Evolutionary conservation across 257 asterid species (phyloP).

Genomic region (Handroanthus guayacan): DNA sequence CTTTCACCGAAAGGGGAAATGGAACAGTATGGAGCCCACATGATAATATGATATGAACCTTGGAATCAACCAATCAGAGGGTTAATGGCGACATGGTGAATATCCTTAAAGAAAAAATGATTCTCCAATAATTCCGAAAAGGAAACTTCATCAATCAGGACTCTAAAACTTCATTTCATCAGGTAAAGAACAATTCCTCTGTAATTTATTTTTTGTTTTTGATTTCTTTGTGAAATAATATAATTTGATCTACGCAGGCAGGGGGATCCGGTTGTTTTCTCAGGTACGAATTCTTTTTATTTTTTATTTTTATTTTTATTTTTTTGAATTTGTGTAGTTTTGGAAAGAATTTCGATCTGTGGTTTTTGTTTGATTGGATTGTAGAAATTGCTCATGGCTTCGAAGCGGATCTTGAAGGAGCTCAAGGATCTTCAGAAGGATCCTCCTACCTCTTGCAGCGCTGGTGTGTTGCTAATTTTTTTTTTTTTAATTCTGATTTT

Average conservation of each 20-base stretch:
- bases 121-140: neutral
- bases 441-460: slow-evolving; percentile 59
- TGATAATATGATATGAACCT: slow-evolving; percentile 32
- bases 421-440: slow-evolving; percentile 54
- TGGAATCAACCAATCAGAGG: slow-evolving; percentile 39
- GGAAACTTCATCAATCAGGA: slow-evolving; percentile 32
- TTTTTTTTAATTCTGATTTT: too few relatives aligned
- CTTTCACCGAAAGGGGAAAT: slow-evolving; percentile 36
- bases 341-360: slow-evolving; percentile 31
- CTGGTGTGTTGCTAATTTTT: slow-evolving; percentile 31
- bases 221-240: neutral
- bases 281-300: slow-evolving; percentile 15
- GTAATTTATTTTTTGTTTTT: slow-evolving; percentile 1
- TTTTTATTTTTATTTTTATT: neutral
- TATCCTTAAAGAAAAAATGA: slow-evolving; percentile 26
- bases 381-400: slow-evolving; percentile 45
- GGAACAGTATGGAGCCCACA: slow-evolving; percentile 37
- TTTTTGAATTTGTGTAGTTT: neutral
- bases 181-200: slow-evolving; percentile 20
- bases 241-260: slow-evolving; percentile 6
- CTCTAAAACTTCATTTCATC: slow-evolving; percentile 27
- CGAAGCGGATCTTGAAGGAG: slow-evolving; percentile 57
- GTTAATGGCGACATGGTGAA: slow-evolving; percentile 40
- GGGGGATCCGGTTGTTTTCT: slow-evolving; percentile 28
- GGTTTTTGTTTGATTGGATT: slow-evolving; percentile 25